Base-by-base conservation (phyloP, 148 eudicot species). In the Nepenthes gracilis region DNA sequence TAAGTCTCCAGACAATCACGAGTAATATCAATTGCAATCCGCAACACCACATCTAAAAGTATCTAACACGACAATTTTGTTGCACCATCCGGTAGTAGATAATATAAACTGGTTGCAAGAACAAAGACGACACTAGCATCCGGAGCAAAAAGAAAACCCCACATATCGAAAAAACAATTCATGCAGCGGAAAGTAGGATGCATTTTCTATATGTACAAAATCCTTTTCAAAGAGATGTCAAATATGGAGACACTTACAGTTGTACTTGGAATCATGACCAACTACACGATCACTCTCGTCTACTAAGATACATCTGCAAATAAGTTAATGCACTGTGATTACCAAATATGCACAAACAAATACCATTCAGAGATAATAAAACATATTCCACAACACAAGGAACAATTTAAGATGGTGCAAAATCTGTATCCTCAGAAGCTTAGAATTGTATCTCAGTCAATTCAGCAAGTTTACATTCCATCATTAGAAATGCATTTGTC, bases 181-280 rank as follows among this genome's bases (percentile, higher is more conserved):
- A 2, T 23, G 2, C 32, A 60, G 1, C 1, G 33, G 12, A 1
- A 43, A 2, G 36, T 12, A 9, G 6, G 33, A 43, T 36, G 33
- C 6, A 23, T 14, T 12, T n/a, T 36, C n/a, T 9, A 62, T 9
- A 32, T 12, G 6, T 5, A 58, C 11, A 58, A 38, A 58, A 38
- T 23, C 9, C 8, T 33, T 40, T 45, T 14, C 2, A 40, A 12
- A 1, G 9, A 58, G 23, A 58, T 60, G 2, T 12, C 35, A 37
- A 12, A 10, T 14, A 34, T 32, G 47, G 33, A 59, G 38, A 12
- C n/a, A 75, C 98, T 93, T 72, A 93, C 98, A 93, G 49, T 88
- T 93, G 74, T 93, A 93, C 67, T 93, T 93, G 81, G 80, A 73
- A 61, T 88, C 98, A 73, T 93, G 98, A 58, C 98, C 98, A 57